phyloP scores from a whole-genome alignment of 345 rosid genomes.

The Combretum micranthum region DNA sequence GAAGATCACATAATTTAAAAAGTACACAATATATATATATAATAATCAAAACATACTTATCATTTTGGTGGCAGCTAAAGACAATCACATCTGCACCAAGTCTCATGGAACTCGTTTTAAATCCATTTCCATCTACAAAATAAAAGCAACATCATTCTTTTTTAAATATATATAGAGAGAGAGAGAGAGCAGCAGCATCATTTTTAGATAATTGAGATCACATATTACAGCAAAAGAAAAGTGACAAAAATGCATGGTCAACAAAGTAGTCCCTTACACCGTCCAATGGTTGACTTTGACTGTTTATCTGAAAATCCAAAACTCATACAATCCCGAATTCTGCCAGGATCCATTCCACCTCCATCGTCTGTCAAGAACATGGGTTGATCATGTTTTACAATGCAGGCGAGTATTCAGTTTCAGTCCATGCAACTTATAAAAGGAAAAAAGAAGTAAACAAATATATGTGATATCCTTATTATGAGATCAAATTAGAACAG shows the following conservation, averaged over 20 bases:
- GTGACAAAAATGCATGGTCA: conserved; percentile 8
- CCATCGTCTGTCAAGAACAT: conserved; percentile 62
- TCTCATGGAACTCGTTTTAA: conserved; percentile 96
- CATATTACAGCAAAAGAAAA: background rate
- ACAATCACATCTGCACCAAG: conserved; percentile 95
- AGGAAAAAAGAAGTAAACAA: background rate
- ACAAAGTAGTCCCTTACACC: conserved; percentile 41
- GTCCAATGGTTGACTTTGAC: conserved; percentile 68
- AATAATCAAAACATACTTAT: conserved; percentile 53
- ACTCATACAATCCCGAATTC: conserved; percentile 84
- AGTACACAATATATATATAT: too few relatives aligned
- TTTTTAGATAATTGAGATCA: too few relatives aligned
- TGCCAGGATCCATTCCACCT: conserved; percentile 94
- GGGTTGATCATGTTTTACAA: conserved; percentile 5
- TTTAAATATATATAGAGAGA: too few relatives aligned
- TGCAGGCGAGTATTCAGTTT: background rate
- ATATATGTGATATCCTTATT: background rate
- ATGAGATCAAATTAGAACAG: conserved; percentile 9
- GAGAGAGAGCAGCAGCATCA: conserved; percentile 19
- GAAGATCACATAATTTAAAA: background rate
- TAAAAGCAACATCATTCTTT: conserved; percentile 16
- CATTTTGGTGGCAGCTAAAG: conserved; percentile 58
- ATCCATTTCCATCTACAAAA: conserved; percentile 91
- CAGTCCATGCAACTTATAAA: background rate
- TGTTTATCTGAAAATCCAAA: conserved; percentile 95